Conservation (phyloP, 768 basidiomycete genomes). For the Ephemerocybe angulata region DNA sequence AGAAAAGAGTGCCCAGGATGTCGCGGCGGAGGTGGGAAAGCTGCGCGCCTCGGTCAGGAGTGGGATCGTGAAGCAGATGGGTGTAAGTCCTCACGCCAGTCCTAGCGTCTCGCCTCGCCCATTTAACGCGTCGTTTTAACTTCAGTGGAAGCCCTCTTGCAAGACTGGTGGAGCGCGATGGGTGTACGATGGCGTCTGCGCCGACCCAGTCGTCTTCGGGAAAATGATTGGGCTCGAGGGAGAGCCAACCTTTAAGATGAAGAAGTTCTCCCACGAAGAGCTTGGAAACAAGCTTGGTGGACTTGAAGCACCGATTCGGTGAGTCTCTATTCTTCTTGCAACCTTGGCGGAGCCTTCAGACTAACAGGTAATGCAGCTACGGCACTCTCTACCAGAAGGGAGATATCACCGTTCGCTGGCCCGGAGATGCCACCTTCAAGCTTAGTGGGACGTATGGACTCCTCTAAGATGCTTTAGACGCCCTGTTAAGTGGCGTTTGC, state of each 20-base stretch:
- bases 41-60: conserved; percentile 41
- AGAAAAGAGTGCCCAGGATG: conserved; percentile 34
- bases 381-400: conserved; percentile 35
- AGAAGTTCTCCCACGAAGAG: conserved; percentile 37
- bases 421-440: conserved; percentile 52
- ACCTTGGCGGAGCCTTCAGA: background rate
- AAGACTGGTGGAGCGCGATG: conserved; percentile 44
- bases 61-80: conserved; percentile 53
- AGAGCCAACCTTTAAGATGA: conserved; percentile 47
- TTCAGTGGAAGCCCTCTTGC: conserved; percentile 50
- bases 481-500: background rate
- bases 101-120: conserved; percentile 6
- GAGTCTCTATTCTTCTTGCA: background rate
- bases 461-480: background rate
- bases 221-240: conserved; percentile 38
- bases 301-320: conserved; percentile 36
- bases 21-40: conserved; percentile 42
- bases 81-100: too few species aligned
- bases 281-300: conserved; percentile 32
- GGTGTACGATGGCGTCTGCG: conserved; percentile 51
- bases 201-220: conserved; percentile 46
- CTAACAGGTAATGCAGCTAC: conserved; percentile 30
- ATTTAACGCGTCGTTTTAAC: background rate
- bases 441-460: conserved; percentile 49
- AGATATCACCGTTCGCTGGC: conserved; percentile 44